Percentiles rank a stretch among this genome's conserved stretches.
These are phyloP conservation scores for Quercus mongolica DNA, from an alignment of 306 rosid species.

Conservation along the genomic window DNA sequence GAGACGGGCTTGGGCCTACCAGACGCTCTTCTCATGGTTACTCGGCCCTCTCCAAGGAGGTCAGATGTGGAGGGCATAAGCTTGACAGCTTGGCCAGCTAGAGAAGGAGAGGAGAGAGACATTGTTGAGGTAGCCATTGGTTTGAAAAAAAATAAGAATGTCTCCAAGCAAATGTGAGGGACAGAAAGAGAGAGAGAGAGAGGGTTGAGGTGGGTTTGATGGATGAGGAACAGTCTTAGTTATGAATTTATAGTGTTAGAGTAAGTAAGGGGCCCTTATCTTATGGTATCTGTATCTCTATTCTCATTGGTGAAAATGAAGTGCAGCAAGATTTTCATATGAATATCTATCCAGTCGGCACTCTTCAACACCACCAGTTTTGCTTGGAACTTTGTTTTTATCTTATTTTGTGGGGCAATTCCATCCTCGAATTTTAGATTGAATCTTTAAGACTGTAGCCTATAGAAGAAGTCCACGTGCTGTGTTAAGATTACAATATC, in stretches of 20 bases:
- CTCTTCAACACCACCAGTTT: neutral
- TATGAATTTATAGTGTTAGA: neutral
- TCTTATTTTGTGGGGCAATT: neutral
- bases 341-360: neutral
- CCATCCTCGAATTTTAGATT: neutral
- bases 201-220: no score
- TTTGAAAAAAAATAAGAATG: neutral
- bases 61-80: slow-evolving; percentile 10
- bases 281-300: slow-evolving; percentile 16
- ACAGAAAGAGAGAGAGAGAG: neutral
- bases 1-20: slow-evolving; percentile 11
- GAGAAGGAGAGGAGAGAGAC: slow-evolving; percentile 34
- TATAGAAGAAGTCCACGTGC: neutral
- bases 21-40: slow-evolving; percentile 25
- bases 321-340: slow-evolving; percentile 8
- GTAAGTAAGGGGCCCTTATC: slow-evolving; percentile 13
- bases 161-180: neutral
- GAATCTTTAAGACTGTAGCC: neutral
- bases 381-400: neutral
- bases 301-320: slow-evolving; percentile 22
- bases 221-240: neutral
- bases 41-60: slow-evolving; percentile 19
- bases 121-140: slow-evolving; percentile 30
- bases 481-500: neutral
- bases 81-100: slow-evolving; percentile 32